Percentiles rank a stretch among this genome's conserved stretches.
These are phyloP conservation scores for Kwoniella shivajii DNA, from an alignment of 1,284 basidiomycete species.

Conservation along the genomic window DNA sequence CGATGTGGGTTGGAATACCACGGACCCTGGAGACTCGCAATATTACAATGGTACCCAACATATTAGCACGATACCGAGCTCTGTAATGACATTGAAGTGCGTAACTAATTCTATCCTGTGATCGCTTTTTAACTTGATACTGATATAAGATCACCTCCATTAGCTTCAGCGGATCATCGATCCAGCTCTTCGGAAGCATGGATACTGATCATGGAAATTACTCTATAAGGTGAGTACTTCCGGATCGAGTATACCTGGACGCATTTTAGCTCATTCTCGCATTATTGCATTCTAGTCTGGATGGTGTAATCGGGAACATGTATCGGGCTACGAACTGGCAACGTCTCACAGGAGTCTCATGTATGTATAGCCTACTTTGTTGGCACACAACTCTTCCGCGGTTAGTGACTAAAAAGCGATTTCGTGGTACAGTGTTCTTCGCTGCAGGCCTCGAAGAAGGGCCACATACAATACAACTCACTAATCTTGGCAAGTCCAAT, in stretches of 20 bases:
- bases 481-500: constrained; percentile 15
- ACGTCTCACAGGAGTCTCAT: neutral
- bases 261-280: neutral
- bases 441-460: constrained; percentile 19
- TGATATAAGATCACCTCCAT: too few relatives aligned
- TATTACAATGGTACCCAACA: neutral
- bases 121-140: neutral
- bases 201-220: constrained; percentile 26
- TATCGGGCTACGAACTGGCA: constrained; percentile 15
- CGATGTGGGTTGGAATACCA: neutral
- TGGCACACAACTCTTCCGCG: constrained; percentile 2
- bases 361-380: constrained; percentile 2
- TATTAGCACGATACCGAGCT: constrained; percentile 7
- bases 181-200: constrained; percentile 20
- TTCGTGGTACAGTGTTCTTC: constrained; percentile 9
- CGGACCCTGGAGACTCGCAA: neutral
- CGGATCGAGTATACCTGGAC: neutral
- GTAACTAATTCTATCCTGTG: neutral
- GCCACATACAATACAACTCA: constrained; percentile 18
- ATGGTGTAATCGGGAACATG: constrained; percentile 13
- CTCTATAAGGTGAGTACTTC: constrained; percentile 12
- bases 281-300: constrained; percentile 12
- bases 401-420: neutral
- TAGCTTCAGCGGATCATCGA: constrained; percentile 26
- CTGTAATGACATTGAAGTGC: constrained; percentile 8